Evolutionary conservation across 2,329 filamentous ascomycete genomes (phyloP), one percentile per base, ranked within the genome.

Genomic region (Arthroderma uncinatum): DNA sequence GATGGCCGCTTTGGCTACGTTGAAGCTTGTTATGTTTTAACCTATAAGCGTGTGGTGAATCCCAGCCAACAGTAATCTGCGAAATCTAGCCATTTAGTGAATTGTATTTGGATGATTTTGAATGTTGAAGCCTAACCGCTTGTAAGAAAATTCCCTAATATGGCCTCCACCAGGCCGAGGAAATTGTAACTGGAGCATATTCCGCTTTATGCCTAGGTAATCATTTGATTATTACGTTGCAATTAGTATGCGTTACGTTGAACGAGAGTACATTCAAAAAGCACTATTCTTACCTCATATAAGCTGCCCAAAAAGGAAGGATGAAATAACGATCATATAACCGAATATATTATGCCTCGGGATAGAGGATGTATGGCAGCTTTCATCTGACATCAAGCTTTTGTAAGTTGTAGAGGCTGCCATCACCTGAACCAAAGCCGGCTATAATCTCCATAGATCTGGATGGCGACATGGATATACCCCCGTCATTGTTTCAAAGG

Each of bases 351-450:
- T 50, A 50, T 30, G 47, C 47, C 47, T 50, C 47, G 47, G 47
- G 16, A 50, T 30, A 50, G 47, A 50, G 28, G 23, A 33, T 16
- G 25, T 30, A 50, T 25, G 23, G 25, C 28, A 50, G 25, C 25
- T 50, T 50, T 33, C 47, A 50, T 50, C 25, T 50, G 47, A 50
- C 25, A 50, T 50, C 47, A 50, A 50, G 47, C 23, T 50, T 50
- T 30, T 33, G 23, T n/a, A 10, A 33, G 47, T 33, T 6, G n/a
- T 30, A n/a, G 34, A 33, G 25, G 28, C n/a, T 50, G 12, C n/a
- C 25, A 50, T 50, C 47, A 50, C 47, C 47, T 50, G 47, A 50
- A 50, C 28, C 25, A 25, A 34, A 30, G 47, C 47, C n/a, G 2
- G 23, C 14, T 12, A 2, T 9, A 25, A 2, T 19, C n/a, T 14